Base-by-base conservation (phyloP, 306 rosid species). In the Glycine soja region DNA sequence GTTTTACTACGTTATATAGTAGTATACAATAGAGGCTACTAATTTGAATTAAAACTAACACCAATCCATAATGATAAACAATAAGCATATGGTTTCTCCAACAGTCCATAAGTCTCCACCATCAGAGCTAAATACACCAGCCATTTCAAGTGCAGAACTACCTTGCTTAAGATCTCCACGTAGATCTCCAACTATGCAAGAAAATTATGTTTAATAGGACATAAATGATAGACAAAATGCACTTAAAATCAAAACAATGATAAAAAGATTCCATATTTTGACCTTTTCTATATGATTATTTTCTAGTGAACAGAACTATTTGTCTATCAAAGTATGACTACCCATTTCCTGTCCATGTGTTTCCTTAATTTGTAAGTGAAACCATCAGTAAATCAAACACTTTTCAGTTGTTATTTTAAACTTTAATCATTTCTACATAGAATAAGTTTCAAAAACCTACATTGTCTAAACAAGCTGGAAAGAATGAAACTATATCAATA, bases 151-250 rank as follows among this genome's bases (percentile, higher is more conserved):
- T 45, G 99, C 98, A 80, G 70, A 85, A 83, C 96, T 89, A 72
- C 97, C 86, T 83, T 93, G 91, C 67, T 84, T 84, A 75, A 95
- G 93, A 83, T 95, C 99, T 62, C 99, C 98, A 89, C 93, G 99
- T 78, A 95, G 86, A 88, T 95, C 98, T 70, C 99, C 98, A 86
- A 95, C 98, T 95, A 53, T 65, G 48, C 10, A 83, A 45, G 70
- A 81, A 77, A 81, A 56, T 10, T 40, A 53, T 74, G 57, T 61
- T 72, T 75, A 72, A 59, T 52, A n/a, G 78, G 51, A 34, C 73
- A 73, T 3, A 45, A 74, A 68, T 58, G 54, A 43, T 7, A 67
- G 3, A 70, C 7, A 32, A 50, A 2, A 82, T 47, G 68, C 5
- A 4, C 58, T 34, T 13, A 48, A 48, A 51, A 81, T 46, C 6